Evolutionary conservation across 768 basidiomycete species (phyloP), one percentile per base, ranked within the genome.

Genomic region (Suillus brevipes): DNA sequence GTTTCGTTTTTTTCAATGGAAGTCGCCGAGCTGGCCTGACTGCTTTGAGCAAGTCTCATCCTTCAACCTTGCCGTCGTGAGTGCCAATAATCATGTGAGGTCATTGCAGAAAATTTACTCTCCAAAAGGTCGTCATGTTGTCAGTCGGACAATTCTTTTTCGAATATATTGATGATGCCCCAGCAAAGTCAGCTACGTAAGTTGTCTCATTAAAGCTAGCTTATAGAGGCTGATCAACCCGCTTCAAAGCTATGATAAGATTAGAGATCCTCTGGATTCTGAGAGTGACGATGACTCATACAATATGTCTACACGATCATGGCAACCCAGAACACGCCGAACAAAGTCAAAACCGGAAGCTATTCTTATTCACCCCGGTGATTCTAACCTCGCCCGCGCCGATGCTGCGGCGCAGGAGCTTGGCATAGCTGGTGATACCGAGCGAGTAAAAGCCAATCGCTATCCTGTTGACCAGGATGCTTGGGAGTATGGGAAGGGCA

Each of bases 321-420:
- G 71, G 49, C 52, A 71, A 3, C 65, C 66, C 55, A 52, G 9
- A 25, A 75, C 77, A 9, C 82, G 81, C 20, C 84, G 84, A 63
- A 77, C 82, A 16, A 85, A 78, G 72, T 82, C 85, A 55, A 88
- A 86, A 70, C 87, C 88, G 3, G 83, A 83, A 13, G 76, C 72
- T 43, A 85, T 89, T 60, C 85, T 85, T 68, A 89, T 89, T 59
- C 88, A 89, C 69, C 88, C 89, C 2, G 74, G 74, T 50, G 73
- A 87, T 50, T 89, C 87, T 43, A 89, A 89, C 70, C 70, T 88
- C 66, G 87, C 87, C 7, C 86, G 89, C 42, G 89, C 89, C 3
- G 88, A 90, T 65, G 86, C 84, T 10, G 81, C 76, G n/a, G 87
- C 87, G 0, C 72, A 84, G 55, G 81, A 85, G 68, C 75, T 87